Conservation (phyloP, 331 rosid species). For the Dryas integrifolia region DNA sequence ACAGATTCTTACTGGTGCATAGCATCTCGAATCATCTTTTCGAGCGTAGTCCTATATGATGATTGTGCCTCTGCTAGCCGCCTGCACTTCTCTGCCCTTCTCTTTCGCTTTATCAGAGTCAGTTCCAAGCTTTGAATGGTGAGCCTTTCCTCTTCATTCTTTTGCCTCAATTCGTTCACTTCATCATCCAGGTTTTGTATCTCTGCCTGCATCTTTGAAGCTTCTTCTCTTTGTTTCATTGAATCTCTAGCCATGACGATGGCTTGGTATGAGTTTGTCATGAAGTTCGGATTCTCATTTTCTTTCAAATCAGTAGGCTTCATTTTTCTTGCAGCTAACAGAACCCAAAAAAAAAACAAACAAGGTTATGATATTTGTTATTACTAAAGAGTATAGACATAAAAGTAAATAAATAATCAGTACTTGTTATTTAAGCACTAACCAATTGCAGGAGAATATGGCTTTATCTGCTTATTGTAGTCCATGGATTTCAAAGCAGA, state of each 20-base stretch:
- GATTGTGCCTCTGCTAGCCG: constrained; percentile 88
- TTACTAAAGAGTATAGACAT: not conserved
- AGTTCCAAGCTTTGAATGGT: constrained; percentile 73
- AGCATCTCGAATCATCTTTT: constrained; percentile 94
- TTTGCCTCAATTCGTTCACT: constrained; percentile 63
- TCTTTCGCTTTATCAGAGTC: constrained; percentile 59
- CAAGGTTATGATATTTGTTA: constrained; percentile 17
- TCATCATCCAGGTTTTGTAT: constrained; percentile 62
- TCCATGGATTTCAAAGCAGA: constrained; percentile 66
- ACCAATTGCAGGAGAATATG: constrained; percentile 68
- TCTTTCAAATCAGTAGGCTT: constrained; percentile 55
- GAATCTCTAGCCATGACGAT: constrained; percentile 88
- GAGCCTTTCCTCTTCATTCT: constrained; percentile 74
- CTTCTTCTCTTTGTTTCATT: constrained; percentile 77
- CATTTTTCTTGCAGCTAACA: constrained; percentile 52
- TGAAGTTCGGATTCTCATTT: constrained; percentile 65
- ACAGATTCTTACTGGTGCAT: constrained; percentile 86
- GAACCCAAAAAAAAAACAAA: constrained; percentile 18
- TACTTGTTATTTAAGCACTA: constrained; percentile 27
- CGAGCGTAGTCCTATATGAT: constrained; percentile 71
- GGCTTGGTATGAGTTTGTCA: constrained; percentile 71
- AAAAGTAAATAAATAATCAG: not conserved
- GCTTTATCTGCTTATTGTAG: constrained; percentile 58
- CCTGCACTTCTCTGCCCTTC: constrained; percentile 85
- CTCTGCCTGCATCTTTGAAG: constrained; percentile 63